A percentile compares a stretch with the other conserved stretches of the same genome.
These are phyloP conservation scores for Arachis hypogaea DNA, from an alignment of 306 rosid genomes.

Conservation along the genomic window DNA sequence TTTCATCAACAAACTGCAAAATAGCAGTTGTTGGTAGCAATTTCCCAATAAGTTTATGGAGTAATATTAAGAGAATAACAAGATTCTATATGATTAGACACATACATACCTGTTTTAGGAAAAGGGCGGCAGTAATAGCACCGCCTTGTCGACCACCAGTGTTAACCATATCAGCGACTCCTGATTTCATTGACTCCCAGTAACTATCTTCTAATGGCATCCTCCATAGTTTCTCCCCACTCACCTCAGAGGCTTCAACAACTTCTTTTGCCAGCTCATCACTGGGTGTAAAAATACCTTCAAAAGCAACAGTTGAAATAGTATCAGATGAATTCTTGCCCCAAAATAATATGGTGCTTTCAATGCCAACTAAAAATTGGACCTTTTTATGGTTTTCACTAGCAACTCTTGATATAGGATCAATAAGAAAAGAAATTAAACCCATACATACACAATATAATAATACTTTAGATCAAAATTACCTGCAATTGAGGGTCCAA, in stretches of 20 bases:
- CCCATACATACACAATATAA: not conserved
- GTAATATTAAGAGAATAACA: not conserved
- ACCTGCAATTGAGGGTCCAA: conserved; percentile 98
- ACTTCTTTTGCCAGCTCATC: conserved; percentile 96
- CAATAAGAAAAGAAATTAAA: not conserved
- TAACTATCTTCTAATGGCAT: conserved; percentile 97
- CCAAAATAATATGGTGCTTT: conserved; percentile 5
- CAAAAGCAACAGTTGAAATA: conserved; percentile 33
- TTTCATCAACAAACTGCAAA: conserved; percentile 93
- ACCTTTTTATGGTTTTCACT: not conserved
- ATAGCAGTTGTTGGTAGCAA: conserved; percentile 13
- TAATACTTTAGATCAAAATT: conserved; percentile 16
- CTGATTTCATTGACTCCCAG: conserved; percentile 97
- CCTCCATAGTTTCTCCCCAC: conserved; percentile 97
- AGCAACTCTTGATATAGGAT: conserved; percentile 4
- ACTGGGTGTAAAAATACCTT: conserved; percentile 90
- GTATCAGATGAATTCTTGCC: conserved; percentile 25
- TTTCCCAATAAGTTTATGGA: conserved; percentile 9
- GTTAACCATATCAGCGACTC: conserved; percentile 95
- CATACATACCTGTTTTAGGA: conserved; percentile 80
- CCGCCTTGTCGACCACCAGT: conserved; percentile 89
- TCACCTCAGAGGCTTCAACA: conserved; percentile 71
- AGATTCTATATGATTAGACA: conserved; percentile 5
- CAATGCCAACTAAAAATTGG: not conserved
- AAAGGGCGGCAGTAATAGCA: conserved; percentile 91